Evolutionary conservation across 208 protist genomes (phyloP), one percentile per base, ranked within the genome.

Genomic region (Leishmania turanica): DNA sequence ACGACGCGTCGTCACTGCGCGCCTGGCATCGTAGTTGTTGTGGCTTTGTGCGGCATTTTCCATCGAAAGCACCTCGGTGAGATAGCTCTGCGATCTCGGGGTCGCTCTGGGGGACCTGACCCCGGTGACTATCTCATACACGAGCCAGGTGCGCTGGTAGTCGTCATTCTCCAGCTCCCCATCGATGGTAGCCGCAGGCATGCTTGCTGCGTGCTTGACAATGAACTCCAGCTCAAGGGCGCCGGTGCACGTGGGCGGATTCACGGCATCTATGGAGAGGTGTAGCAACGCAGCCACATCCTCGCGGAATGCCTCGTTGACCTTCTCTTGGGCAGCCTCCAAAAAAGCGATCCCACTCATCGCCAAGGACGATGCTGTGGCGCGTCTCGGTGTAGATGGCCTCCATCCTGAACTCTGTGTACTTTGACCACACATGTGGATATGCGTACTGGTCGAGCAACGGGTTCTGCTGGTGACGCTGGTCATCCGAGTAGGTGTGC

Each of bases 291-390:
- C 79, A 40, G 84, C 82, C 53, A 91, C 85, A 58, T 93, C 90
- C 47, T 51, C 65, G 45, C 79, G 79, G 74, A 93, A 90, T 7
- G 88, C 82, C 17, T 87, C 60, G 3, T 62, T 47, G 24, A 90
- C 68, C 19, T 84, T 84, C 1, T 81, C 73, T 40, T 27, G 79
- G 15, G 81, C 78, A 45, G 69, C 70, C 1, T 78, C 40, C 9
- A n/a, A 88, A 53, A 15, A 91, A 87, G 19, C 77, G 27, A 24
- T 75, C 74, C 88, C 86, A 91, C 79, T 78, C 80, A 21, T 85
- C 79, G 8, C 84, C 81, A 17, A 93, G 83, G 47, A 60, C 54
- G 19, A 90, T 75, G 42, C 79, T 77, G 81, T 91, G 90, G 17
- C 75, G 83, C 40, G 88, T 91, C 34, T 87, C 77, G 62, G 75